These are phyloP conservation scores for Decorospora gaudefroyi DNA, from an alignment of 2,329 filamentous ascomycete genomes.

Conservation along the genomic window DNA sequence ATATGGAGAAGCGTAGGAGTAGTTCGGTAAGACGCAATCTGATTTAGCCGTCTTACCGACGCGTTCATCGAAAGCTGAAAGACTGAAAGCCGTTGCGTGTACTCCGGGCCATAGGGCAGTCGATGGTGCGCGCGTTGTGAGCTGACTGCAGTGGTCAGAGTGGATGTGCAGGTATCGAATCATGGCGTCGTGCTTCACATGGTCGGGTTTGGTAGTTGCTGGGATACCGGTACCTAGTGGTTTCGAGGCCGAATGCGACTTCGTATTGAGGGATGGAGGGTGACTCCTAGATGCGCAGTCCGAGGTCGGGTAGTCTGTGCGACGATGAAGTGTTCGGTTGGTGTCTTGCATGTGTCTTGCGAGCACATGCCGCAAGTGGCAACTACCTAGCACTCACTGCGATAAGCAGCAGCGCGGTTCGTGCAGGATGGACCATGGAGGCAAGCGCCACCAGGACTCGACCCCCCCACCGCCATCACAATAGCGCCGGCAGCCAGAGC, in stretches of 20 bases:
- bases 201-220: background rate
- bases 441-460: constrained; percentile 14
- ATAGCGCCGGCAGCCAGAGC: constrained; percentile 10
- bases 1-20: constrained; percentile 7
- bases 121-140: constrained; percentile 5
- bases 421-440: constrained; percentile 8
- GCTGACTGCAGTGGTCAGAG: constrained; percentile 11
- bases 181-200: constrained; percentile 3
- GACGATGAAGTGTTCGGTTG: background rate
- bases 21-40: constrained; percentile 9
- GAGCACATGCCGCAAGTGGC: constrained; percentile 19
- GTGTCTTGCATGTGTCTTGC: constrained; percentile 6
- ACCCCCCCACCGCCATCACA: constrained; percentile 2
- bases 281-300: constrained; percentile 8
- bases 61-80: constrained; percentile 1
- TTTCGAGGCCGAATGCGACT: constrained; percentile 9
- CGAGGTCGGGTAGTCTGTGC: background rate
- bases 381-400: no score
- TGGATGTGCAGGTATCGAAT: constrained; percentile 3
- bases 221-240: background rate
- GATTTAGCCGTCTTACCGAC: constrained; percentile 18
- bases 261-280: constrained; percentile 19
- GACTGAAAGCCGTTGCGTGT: background rate
- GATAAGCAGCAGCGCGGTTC: constrained; percentile 13
- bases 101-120: background rate